A percentile compares a stretch with the other conserved stretches of the same genome.
Evolutionary conservation across 768 basidiomycete genomes (phyloP).

Genomic region (Clitopilus passeckerianus): DNA sequence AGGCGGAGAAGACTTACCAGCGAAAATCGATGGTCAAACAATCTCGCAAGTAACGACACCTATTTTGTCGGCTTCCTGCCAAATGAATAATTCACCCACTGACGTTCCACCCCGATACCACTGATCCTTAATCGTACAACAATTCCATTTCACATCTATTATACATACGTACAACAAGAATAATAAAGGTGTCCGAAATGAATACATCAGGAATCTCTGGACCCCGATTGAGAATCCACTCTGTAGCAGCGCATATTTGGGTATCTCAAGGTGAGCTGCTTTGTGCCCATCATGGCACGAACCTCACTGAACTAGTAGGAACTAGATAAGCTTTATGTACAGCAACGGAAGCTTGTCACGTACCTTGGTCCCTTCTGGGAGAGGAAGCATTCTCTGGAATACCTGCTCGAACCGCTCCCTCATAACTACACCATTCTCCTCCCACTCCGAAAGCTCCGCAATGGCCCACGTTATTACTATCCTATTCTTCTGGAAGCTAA

Average conservation of each 20-base stretch:
- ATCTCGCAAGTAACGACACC: too few species aligned
- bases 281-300: conserved; percentile 59
- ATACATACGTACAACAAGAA: background rate
- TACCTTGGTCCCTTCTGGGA: conserved; percentile 72
- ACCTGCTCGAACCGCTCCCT: conserved; percentile 61
- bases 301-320: conserved; percentile 65
- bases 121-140: background rate
- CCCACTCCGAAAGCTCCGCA: conserved; percentile 53
- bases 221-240: conserved; percentile 36
- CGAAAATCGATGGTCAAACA: too few species aligned
- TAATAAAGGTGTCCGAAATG: background rate
- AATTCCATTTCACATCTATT: background rate
- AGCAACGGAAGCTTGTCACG: conserved; percentile 12
- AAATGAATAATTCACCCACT: background rate
- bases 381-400: conserved; percentile 61
- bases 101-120: background rate
- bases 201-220: conserved; percentile 32
- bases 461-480: conserved; percentile 66
- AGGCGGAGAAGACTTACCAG: background rate
- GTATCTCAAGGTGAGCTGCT: conserved; percentile 58
- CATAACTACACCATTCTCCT: conserved; percentile 55
- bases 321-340: background rate
- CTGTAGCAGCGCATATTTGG: conserved; percentile 52
- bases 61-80: too few species aligned
- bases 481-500: conserved; percentile 61